phyloP scores from a whole-genome alignment of 192 early-diverging fungal genomes.

The Backusella circina region DNA sequence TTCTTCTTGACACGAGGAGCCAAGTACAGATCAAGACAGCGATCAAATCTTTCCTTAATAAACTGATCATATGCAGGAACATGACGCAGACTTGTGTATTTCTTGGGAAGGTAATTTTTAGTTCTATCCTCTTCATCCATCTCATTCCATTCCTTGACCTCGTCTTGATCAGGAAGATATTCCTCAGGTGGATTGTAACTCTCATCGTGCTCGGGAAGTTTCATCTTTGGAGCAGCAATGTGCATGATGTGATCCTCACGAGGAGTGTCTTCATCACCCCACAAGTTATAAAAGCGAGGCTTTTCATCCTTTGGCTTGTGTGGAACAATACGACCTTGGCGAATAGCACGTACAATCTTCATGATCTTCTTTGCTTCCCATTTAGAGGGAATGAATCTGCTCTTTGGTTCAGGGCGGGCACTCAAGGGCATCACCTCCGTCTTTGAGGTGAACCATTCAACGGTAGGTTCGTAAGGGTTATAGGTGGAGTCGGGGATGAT shows the following conservation, averaged over 20 bases:
- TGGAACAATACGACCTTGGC: constrained; percentile 78
- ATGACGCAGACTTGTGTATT: constrained; percentile 70
- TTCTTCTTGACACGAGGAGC: constrained; percentile 89
- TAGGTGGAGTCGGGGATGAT: constrained; percentile 79
- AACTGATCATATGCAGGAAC: constrained; percentile 90
- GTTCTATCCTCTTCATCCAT: constrained; percentile 75
- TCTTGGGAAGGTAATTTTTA: constrained; percentile 62
- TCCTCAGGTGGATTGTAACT: constrained; percentile 97
- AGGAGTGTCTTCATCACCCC: constrained; percentile 69
- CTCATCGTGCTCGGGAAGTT: constrained; percentile 86
- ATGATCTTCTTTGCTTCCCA: constrained; percentile 91
- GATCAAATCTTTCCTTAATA: constrained; percentile 92
- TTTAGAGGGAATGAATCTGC: constrained; percentile 93
- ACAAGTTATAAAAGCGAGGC: constrained; percentile 84
- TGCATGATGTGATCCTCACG: constrained; percentile 64
- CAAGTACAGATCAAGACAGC: constrained; percentile 96
- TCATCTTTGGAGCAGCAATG: constrained; percentile 87
- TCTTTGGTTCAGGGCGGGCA: constrained; percentile 93
- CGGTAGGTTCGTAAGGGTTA: constrained; percentile 89
- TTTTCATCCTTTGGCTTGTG: constrained; percentile 49
- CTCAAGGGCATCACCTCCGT: constrained; percentile 77
- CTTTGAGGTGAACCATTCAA: constrained; percentile 94
- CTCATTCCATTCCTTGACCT: constrained; percentile 76
- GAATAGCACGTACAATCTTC: constrained; percentile 97
- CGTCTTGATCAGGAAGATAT: constrained; percentile 83